These are phyloP conservation scores for Malassezia slooffiae DNA, from an alignment of 1,284 basidiomycete genomes.

Conservation along the genomic window DNA sequence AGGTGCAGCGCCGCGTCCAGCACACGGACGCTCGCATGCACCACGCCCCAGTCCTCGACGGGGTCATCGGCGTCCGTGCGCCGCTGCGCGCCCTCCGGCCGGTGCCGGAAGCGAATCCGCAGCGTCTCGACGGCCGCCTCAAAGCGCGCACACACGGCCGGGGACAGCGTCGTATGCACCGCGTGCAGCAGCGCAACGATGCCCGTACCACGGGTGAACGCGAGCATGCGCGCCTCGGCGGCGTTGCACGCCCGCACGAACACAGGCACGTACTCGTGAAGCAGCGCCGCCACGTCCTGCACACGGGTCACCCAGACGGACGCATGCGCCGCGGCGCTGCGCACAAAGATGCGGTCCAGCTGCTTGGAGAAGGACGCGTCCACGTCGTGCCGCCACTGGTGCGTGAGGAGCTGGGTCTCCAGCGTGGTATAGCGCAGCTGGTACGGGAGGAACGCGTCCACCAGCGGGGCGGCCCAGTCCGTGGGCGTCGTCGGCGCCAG, in stretches of 20 bases:
- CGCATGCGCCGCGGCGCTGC: neutral
- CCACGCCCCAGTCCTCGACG: constrained; percentile 12
- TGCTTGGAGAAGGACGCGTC: neutral
- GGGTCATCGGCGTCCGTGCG: constrained; percentile 6
- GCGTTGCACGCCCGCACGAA: neutral
- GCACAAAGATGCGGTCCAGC: constrained; percentile 10
- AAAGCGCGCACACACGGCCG: constrained; percentile 1
- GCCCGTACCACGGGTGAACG: neutral
- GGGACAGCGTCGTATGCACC: neutral
- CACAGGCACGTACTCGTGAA: constrained; percentile 1
- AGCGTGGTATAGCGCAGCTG: neutral
- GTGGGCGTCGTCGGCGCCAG: no score
- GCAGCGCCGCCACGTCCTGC: neutral
- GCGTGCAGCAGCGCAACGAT: neutral
- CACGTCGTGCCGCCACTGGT: neutral
- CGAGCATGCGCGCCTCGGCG: constrained; percentile 2
- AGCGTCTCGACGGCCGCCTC: constrained; percentile 1
- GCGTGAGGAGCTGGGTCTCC: neutral
- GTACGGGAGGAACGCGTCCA: constrained; percentile 4
- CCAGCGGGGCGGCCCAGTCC: constrained; percentile 2
- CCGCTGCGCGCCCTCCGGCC: neutral
- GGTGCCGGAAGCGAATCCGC: constrained; percentile 2
- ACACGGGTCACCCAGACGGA: constrained; percentile 7
- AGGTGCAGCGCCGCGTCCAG: neutral
- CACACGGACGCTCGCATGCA: constrained; percentile 7